Conservation (phyloP, 495 filamentous ascomycete genomes). For the Hypoxylon intermedium region DNA sequence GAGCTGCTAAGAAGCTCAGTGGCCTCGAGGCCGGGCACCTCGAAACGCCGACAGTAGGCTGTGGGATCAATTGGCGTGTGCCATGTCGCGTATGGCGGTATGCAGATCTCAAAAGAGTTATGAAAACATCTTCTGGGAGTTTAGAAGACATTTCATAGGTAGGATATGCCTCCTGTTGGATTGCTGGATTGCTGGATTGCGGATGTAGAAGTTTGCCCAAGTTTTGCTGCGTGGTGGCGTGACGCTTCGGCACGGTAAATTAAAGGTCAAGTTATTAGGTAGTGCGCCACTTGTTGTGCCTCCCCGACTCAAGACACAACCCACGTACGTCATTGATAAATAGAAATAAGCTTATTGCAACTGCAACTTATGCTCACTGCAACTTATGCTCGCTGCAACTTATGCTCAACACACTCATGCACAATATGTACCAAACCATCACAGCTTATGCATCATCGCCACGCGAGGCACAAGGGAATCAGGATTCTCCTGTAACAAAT, state of each 20-base stretch:
- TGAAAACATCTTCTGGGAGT: conserved; percentile 33
- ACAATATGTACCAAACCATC: not conserved
- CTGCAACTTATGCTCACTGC: too few relatives aligned
- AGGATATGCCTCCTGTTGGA: conserved; percentile 20
- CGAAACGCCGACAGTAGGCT: not conserved
- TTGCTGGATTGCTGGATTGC: conserved; percentile 14
- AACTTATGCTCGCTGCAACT: too few relatives aligned
- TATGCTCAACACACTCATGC: not conserved
- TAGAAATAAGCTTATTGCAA: too few relatives aligned
- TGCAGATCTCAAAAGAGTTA: conserved; percentile 29
- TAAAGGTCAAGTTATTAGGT: not conserved
- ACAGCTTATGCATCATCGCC: not conserved
- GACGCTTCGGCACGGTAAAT: too few relatives aligned
- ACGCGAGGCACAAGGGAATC: too few relatives aligned
- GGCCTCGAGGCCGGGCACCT: conserved; percentile 19
- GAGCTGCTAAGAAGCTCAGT: conserved; percentile 28
- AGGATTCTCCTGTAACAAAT: conserved; percentile 17
- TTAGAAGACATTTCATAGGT: conserved; percentile 35
- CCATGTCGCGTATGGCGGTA: conserved; percentile 29
- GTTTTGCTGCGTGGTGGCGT: too few relatives aligned
- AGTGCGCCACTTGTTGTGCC: too few relatives aligned
- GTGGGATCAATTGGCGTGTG: conserved; percentile 1
- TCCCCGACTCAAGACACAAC: too few relatives aligned
- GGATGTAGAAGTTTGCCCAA: not conserved
- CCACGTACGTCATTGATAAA: too few relatives aligned